Percentiles rank a stretch among this genome's conserved stretches.
These are phyloP conservation scores for Chloris gayana DNA, from an alignment of 176 grass and related monocot genomes.

Conservation along the genomic window DNA sequence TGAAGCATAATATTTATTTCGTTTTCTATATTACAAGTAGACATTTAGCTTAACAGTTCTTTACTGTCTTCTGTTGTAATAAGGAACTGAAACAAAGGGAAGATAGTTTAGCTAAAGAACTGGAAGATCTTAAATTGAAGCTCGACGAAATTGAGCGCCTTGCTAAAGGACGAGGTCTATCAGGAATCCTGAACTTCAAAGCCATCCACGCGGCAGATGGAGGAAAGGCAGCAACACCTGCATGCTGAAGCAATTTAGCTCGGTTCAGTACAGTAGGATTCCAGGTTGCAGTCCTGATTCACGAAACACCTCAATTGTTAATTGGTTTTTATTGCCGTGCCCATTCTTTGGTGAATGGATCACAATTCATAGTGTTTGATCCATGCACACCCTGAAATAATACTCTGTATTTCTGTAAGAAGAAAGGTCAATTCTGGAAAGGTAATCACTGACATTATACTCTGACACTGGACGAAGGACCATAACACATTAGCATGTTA, in stretches of 20 bases:
- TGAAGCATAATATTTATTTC: conserved; percentile 21
- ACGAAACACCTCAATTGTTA: background rate
- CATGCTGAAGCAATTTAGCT: conserved; percentile 31
- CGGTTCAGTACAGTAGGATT: conserved; percentile 1
- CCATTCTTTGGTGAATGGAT: conserved; percentile 52
- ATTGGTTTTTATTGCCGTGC: background rate
- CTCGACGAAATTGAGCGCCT: conserved; percentile 69
- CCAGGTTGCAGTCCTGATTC: background rate
- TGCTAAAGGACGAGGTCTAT: conserved; percentile 62
- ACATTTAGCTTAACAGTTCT: conserved; percentile 18
- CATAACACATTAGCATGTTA: conserved; percentile 11
- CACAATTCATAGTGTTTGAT: conserved; percentile 23
- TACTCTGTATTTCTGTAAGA: background rate
- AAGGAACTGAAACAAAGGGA: conserved; percentile 67
- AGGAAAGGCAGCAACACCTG: conserved; percentile 48
- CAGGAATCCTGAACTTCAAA: conserved; percentile 76
- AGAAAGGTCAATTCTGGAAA: background rate
- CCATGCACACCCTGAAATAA: conserved; percentile 43
- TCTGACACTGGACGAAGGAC: background rate
- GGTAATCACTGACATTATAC: background rate
- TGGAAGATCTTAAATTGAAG: conserved; percentile 71
- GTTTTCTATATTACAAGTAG: background rate
- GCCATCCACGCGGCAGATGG: conserved; percentile 37
- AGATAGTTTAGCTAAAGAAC: conserved; percentile 67
- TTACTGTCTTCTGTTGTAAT: conserved; percentile 22